Base-by-base conservation (phyloP, 345 rosid genomes). In the Brassica carinata region DNA sequence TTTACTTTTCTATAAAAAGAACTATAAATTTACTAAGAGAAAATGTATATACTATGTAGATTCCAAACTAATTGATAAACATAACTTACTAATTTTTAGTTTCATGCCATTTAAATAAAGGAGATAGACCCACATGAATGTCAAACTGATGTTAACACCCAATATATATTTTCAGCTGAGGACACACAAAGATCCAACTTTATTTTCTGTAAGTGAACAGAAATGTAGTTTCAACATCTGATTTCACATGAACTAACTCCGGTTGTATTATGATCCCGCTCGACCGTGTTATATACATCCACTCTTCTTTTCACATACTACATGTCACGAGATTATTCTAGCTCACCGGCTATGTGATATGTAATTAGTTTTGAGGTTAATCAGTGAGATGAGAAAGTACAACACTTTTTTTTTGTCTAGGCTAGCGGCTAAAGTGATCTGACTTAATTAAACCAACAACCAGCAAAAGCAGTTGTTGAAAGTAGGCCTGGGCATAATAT, bases 241-340 rank as follows among this genome's bases (percentile, higher is more conserved):
- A 45, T 11, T 45, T 11, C 53, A 45, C 11, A 45, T 45, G 53
- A 11, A 45, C 53, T 45, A 45, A n/a, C n/a, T 81, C 89, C 89
- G 26, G 92, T 89, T 31, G 90, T 87, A 71, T 45, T 45, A 43
- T 45, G n/a, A 45, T 45, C 53, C 53, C 96, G 73, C 94, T 93
- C 53, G 53, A 45, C 53, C n/a, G 53, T 45, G n/a, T 45, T 45
- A 45, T 45, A 45, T 45, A n/a, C 53, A 45, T 45, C 53, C n/a
- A 45, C n/a, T 45, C 53, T 45, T 11, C 53, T 45, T 45, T n/a
- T 45, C 53, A 45, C 45, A 8, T 38, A 38, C 11, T 38, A 38
- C 11, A 38, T 38, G 45, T 38, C 45, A 38, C 53, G n/a, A 45
- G n/a, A 45, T 45, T 45, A 11, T 45, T 45, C 53, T n/a, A 45